These are phyloP conservation scores for Peniophora sp. DNA, from an alignment of 1,284 basidiomycete genomes.

Conservation along the genomic window DNA sequence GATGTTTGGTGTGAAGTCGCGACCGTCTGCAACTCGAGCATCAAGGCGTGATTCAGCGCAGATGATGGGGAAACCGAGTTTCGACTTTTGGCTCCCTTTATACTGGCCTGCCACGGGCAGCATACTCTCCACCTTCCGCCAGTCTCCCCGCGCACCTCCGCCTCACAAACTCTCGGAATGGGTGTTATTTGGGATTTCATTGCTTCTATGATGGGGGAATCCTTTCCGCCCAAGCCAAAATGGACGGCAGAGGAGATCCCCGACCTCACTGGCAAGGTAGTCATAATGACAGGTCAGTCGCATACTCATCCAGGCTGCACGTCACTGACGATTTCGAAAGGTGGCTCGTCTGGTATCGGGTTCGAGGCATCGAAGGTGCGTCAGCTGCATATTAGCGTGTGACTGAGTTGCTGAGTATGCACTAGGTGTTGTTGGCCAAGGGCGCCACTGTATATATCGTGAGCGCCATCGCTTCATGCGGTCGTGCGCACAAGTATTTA, in stretches of 20 bases:
- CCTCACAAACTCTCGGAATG: not conserved
- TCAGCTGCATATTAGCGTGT: not conserved
- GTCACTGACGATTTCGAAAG: not conserved
- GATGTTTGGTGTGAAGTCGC: too few species aligned
- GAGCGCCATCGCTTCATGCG: too few species aligned
- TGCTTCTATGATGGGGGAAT: not conserved
- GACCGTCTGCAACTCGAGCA: too few species aligned
- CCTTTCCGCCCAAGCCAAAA: conserved; percentile 29
- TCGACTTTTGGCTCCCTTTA: too few species aligned
- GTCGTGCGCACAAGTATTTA: too few species aligned
- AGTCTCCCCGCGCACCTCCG: not conserved
- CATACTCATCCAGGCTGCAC: not conserved
- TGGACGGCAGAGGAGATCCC: conserved; percentile 41
- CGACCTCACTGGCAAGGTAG: conserved; percentile 39
- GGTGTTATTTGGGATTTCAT: not conserved
- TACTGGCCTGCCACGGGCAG: too few species aligned
- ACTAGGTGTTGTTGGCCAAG: not conserved
- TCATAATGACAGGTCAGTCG: conserved; percentile 30
- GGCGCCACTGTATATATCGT: not conserved
- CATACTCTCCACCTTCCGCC: not conserved
- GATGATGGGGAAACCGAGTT: too few species aligned
- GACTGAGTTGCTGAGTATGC: not conserved
- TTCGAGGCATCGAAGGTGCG: not conserved
- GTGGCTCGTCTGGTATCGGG: not conserved
- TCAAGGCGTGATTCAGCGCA: too few species aligned